Conservation (phyloP, 2,329 filamentous ascomycete species). For the Trichocomaceae sp. region DNA sequence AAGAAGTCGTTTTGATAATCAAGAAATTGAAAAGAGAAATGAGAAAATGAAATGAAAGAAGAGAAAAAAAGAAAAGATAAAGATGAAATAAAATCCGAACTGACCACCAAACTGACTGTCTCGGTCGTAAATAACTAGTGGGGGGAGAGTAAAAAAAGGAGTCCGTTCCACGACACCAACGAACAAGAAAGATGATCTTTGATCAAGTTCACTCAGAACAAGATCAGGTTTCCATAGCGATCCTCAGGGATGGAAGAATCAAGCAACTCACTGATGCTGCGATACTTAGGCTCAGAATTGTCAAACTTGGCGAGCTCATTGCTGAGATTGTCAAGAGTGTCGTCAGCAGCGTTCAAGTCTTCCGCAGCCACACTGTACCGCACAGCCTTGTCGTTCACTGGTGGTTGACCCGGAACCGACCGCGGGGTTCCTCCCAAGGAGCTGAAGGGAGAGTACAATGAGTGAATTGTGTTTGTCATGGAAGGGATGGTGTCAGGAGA, state of each 20-base stretch:
- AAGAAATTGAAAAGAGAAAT: neutral
- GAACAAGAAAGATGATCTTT: neutral
- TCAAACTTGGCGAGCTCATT: neutral
- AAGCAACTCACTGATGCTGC: slow-evolving; percentile 13
- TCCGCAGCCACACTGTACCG: neutral
- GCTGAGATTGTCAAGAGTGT: slow-evolving; percentile 2
- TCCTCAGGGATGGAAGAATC: slow-evolving; percentile 10
- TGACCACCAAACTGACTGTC: neutral
- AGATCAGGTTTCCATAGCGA: slow-evolving; percentile 9
- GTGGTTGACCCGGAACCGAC: neutral
- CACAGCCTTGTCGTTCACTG: neutral
- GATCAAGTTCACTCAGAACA: neutral
- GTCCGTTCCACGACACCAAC: neutral
- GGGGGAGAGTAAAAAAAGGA: neutral
- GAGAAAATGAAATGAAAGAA: neutral
- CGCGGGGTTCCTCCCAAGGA: slow-evolving; percentile 9
- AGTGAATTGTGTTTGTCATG: slow-evolving; percentile 6
- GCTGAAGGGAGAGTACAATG: slow-evolving; percentile 6
- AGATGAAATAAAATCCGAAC: slow-evolving; percentile 5
- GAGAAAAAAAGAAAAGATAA: neutral
- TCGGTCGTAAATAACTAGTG: neutral
- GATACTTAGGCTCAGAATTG: neutral
- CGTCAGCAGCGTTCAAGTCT: slow-evolving; percentile 5
- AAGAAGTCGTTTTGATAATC: neutral
- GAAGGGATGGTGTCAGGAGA: slow-evolving; percentile 8